These are phyloP conservation scores for Solanum bulbocastanum DNA, from an alignment of 257 asterid species.

Conservation along the genomic window DNA sequence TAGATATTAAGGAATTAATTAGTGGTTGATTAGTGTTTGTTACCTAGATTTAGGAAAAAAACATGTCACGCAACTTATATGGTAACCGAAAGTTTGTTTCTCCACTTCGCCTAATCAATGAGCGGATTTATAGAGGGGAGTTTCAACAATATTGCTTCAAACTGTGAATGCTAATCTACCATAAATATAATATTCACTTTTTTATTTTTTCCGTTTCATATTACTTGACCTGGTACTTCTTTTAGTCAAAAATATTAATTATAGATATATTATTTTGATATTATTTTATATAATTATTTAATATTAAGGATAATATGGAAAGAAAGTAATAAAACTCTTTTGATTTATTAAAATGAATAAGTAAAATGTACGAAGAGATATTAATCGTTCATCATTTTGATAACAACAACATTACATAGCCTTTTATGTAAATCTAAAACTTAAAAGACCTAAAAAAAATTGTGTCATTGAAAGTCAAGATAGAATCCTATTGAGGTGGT, in stretches of 20 bases:
- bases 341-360: too few relatives aligned
- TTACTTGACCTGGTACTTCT: background rate
- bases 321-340: too few relatives aligned
- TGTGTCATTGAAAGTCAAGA: background rate
- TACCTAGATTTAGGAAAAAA: background rate
- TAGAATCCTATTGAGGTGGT: background rate
- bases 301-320: too few relatives aligned
- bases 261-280: too few relatives aligned
- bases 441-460: background rate
- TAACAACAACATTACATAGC: background rate
- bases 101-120: background rate
- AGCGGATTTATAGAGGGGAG: background rate
- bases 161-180: background rate
- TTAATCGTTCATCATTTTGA: background rate
- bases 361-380: too few relatives aligned
- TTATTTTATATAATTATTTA: too few relatives aligned
- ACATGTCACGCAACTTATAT: background rate
- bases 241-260: too few relatives aligned
- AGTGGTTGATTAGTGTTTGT: background rate
- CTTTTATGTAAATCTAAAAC: background rate
- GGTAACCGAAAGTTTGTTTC: constrained; percentile 1
- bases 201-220: background rate
- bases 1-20: background rate
- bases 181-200: background rate
- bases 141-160: background rate